Conservation (phyloP, 2,329 filamentous ascomycete species). For the Colletotrichum musae region DNA sequence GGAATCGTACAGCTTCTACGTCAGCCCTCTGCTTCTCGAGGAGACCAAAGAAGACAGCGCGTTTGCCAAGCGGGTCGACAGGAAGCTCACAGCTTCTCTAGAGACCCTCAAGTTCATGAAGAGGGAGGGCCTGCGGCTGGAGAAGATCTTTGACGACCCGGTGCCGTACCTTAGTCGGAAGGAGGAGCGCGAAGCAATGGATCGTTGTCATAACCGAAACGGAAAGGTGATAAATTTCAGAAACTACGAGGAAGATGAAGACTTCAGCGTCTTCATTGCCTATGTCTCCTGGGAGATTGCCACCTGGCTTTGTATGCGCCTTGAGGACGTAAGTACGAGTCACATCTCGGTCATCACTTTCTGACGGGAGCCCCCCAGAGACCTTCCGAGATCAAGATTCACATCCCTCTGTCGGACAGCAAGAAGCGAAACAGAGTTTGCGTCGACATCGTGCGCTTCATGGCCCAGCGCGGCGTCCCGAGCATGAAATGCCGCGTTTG, state of each 20-base stretch:
- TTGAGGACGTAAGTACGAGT: background rate
- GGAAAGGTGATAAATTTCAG: background rate
- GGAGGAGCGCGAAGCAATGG: constrained; percentile 11
- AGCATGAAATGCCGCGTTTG: constrained; percentile 25
- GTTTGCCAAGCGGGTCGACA: constrained; percentile 45
- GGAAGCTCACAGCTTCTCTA: constrained; percentile 48
- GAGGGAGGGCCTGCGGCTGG: constrained; percentile 46
- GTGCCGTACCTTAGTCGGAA: constrained; percentile 50
- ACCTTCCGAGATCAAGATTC: constrained; percentile 9
- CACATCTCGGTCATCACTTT: background rate
- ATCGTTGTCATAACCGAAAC: background rate
- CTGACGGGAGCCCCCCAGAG: background rate
- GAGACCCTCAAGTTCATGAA: constrained; percentile 49
- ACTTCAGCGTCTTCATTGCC: background rate
- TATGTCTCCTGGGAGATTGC: constrained; percentile 4
- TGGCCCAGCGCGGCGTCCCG: background rate
- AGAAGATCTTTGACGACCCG: constrained; percentile 46
- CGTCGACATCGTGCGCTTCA: constrained; percentile 13
- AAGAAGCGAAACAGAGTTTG: constrained; percentile 22
- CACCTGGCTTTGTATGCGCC: background rate
- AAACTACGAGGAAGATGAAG: constrained; percentile 18
- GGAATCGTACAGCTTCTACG: constrained; percentile 49
- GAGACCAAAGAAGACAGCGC: constrained; percentile 9
- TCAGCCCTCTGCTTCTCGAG: constrained; percentile 49
- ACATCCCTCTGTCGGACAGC: constrained; percentile 4